Percentiles rank a stretch among this genome's conserved stretches.
Conservation (phyloP, 768 basidiomycete species). For the Russula compacta region DNA sequence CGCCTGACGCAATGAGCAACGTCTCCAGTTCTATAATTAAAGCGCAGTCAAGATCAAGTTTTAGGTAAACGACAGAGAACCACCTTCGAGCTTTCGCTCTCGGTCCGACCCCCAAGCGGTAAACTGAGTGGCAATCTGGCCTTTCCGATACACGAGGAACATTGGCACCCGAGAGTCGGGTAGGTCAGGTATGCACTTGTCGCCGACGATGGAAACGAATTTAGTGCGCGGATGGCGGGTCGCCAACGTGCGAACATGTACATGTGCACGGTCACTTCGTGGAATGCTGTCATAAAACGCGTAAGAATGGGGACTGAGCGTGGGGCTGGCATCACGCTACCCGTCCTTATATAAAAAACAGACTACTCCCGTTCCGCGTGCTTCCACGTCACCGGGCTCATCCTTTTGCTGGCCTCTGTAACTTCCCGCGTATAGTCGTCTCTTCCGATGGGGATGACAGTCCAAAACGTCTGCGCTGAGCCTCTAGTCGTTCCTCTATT, state of each 20-base stretch:
- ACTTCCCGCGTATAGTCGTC: conserved; percentile 95
- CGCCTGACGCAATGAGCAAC: conserved; percentile 53
- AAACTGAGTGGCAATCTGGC: conserved; percentile 83
- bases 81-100: conserved; percentile 73
- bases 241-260: conserved; percentile 65
- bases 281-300: conserved; percentile 46
- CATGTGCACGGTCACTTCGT: conserved; percentile 65
- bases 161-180: conserved; percentile 89
- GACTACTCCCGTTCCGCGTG: conserved; percentile 82
- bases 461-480: conserved; percentile 68
- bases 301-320: not conserved
- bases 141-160: conserved; percentile 84
- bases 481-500: conserved; percentile 48
- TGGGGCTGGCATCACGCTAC: conserved; percentile 38
- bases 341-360: conserved; percentile 94
- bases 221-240: conserved; percentile 84
- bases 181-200: conserved; percentile 94
- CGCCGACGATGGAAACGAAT: conserved; percentile 90
- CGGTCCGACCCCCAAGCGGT: conserved; percentile 76
- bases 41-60: not conserved
- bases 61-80: not conserved
- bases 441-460: conserved; percentile 79
- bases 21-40: conserved; percentile 55
- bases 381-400: conserved; percentile 53
- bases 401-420: conserved; percentile 79